These are phyloP conservation scores for Talaromyces liani DNA, from an alignment of 495 filamentous ascomycete genomes.

Conservation along the genomic window DNA sequence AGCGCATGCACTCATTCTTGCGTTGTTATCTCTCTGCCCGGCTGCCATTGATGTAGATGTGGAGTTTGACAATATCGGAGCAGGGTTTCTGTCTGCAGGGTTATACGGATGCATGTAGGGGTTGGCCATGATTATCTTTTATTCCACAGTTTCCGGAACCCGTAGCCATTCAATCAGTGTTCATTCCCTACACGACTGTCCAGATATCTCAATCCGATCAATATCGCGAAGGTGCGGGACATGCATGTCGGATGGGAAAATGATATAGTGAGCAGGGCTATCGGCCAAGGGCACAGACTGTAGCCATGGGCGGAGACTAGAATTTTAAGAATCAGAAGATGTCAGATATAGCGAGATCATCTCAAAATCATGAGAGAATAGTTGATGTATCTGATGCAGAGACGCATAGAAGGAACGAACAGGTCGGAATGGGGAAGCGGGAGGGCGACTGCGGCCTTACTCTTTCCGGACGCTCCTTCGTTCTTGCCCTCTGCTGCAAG, in stretches of 20 bases:
- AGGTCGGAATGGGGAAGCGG: background rate
- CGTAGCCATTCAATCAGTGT: background rate
- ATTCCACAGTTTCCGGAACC: background rate
- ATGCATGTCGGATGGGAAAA: background rate
- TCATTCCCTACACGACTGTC: background rate
- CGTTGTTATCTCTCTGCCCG: background rate
- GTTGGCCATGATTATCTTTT: too few species aligned
- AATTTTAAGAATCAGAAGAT: background rate
- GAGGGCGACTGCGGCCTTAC: conserved; percentile 1
- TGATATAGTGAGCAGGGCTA: background rate
- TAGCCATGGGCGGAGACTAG: background rate
- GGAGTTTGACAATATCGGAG: background rate
- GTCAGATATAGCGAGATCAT: background rate
- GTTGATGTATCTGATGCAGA: background rate
- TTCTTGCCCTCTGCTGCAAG: background rate
- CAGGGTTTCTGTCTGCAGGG: background rate
- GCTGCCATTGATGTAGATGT: background rate
- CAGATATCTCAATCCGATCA: background rate
- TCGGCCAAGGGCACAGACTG: background rate
- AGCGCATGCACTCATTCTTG: background rate
- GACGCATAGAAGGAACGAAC: background rate
- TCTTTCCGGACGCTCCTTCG: background rate
- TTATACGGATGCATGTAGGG: conserved; percentile 2
- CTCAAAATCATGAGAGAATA: background rate
- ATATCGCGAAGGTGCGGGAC: background rate